Percentiles rank a stretch among this genome's conserved stretches.
phyloP scores from a whole-genome alignment of 306 rosid genomes.

The Begonia loranthoides region DNA sequence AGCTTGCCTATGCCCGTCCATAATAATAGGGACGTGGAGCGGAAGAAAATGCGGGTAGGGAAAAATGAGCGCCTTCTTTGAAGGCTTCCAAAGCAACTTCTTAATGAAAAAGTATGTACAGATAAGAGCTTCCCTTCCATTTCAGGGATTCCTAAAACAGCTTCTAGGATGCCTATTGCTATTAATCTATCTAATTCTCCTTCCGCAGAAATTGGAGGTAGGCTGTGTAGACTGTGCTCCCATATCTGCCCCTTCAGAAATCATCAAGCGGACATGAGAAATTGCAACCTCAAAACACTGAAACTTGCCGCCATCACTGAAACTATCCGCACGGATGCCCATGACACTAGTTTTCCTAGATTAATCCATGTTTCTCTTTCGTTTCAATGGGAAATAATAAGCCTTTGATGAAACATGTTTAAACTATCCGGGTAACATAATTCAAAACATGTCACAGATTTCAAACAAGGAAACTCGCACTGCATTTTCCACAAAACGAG shows the following conservation, averaged over 20 bases:
- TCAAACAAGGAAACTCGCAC: too few relatives aligned
- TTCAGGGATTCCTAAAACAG: slow-evolving; percentile 57
- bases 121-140: slow-evolving; percentile 58
- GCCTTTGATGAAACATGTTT: too few relatives aligned
- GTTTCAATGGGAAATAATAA: too few relatives aligned
- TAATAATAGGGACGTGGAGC: too few relatives aligned
- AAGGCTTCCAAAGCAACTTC: slow-evolving; percentile 81
- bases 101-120: slow-evolving; percentile 69
- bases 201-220: slow-evolving; percentile 43
- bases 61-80: slow-evolving; percentile 64
- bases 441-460: too few relatives aligned
- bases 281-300: slow-evolving; percentile 48
- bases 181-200: slow-evolving; percentile 61
- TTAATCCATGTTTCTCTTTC: too few relatives aligned
- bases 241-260: slow-evolving; percentile 69
- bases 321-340: too few relatives aligned
- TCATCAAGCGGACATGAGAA: slow-evolving; percentile 61
- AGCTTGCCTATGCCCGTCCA: too few relatives aligned
- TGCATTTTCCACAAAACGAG: too few relatives aligned
- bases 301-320: slow-evolving; percentile 78
- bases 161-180: slow-evolving; percentile 79
- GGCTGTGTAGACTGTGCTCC: slow-evolving; percentile 91
- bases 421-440: too few relatives aligned
- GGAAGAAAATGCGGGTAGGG: too few relatives aligned
- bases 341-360: too few relatives aligned